These are phyloP conservation scores for Torrubiella hemipterigena DNA, from an alignment of 2,329 filamentous ascomycete species.

Conservation along the genomic window DNA sequence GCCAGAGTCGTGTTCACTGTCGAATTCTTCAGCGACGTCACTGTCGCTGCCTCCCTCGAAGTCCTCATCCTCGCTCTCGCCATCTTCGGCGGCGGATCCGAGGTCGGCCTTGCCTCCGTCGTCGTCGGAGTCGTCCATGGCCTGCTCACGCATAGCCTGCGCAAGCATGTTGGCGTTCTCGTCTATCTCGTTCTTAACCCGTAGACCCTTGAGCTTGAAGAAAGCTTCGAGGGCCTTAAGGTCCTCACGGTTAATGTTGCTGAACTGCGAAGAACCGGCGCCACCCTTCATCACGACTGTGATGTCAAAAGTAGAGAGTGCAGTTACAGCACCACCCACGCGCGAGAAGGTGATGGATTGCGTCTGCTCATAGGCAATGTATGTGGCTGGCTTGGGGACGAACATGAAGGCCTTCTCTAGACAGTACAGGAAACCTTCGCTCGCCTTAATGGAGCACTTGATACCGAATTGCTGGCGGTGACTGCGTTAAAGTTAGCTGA, in stretches of 20 bases:
- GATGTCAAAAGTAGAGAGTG: conserved; percentile 93
- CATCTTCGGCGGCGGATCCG: conserved; percentile 89
- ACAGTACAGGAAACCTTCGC: conserved; percentile 94
- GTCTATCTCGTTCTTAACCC: conserved; percentile 97
- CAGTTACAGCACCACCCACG: conserved; percentile 85
- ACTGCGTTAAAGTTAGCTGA: conserved; percentile 27
- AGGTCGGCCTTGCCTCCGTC: conserved; percentile 60
- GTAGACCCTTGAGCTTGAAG: conserved; percentile 89
- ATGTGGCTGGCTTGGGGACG: conserved; percentile 94
- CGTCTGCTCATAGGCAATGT: conserved; percentile 91
- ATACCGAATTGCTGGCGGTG: conserved; percentile 91
- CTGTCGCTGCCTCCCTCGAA: conserved; percentile 88
- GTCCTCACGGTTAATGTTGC: conserved; percentile 98
- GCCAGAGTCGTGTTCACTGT: conserved; percentile 82
- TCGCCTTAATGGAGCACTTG: conserved; percentile 99
- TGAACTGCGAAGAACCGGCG: conserved; percentile 87
- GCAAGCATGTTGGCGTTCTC: conserved; percentile 77
- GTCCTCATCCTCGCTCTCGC: conserved; percentile 91
- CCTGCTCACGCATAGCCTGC: conserved; percentile 72
- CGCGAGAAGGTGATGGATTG: conserved; percentile 89
- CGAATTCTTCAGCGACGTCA: conserved; percentile 92
- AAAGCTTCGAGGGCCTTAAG: conserved; percentile 94
- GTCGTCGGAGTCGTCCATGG: conserved; percentile 74
- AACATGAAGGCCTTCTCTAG: conserved; percentile 98
- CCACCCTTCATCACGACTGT: conserved; percentile 82